Percentiles rank a stretch among this genome's conserved stretches.
These are phyloP conservation scores for Blastobotrys buckinghamii DNA, from an alignment of 1,139 yeast genomes.

Conservation along the genomic window DNA sequence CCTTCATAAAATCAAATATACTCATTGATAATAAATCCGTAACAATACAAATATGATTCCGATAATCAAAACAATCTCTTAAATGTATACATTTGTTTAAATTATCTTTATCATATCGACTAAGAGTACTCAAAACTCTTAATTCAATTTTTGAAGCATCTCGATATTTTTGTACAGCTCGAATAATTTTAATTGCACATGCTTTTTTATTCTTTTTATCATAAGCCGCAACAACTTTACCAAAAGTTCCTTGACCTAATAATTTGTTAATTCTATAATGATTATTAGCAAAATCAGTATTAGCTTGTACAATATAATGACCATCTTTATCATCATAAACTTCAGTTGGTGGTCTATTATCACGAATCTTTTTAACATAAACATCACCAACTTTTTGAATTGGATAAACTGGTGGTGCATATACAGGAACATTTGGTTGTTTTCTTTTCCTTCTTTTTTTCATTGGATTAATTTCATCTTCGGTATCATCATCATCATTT, in stretches of 20 bases:
- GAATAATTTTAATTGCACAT: conserved; percentile 87
- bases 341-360: conserved; percentile 10
- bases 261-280: conserved; percentile 40
- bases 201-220: conserved; percentile 48
- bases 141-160: conserved; percentile 45
- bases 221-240: conserved; percentile 66
- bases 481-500: background rate
- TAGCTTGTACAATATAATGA: conserved; percentile 33
- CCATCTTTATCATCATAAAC: conserved; percentile 37
- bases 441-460: background rate
- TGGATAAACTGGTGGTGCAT: conserved; percentile 22
- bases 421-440: conserved; percentile 4
- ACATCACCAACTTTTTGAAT: conserved; percentile 30
- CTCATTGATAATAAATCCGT: conserved; percentile 83
- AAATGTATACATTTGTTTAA: conserved; percentile 57
- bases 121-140: conserved; percentile 73
- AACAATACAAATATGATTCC: conserved; percentile 91
- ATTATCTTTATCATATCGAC: conserved; percentile 60
- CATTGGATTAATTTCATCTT: background rate
- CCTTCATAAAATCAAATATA: conserved; percentile 83
- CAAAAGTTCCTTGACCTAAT: conserved; percentile 96
- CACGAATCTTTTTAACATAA: conserved; percentile 27
- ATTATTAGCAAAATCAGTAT: conserved; percentile 32
- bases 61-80: conserved; percentile 84
- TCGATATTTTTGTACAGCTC: conserved; percentile 42